These are phyloP conservation scores for Larix kaempferi DNA, from an alignment of 75 land plant genomes.

Conservation along the genomic window DNA sequence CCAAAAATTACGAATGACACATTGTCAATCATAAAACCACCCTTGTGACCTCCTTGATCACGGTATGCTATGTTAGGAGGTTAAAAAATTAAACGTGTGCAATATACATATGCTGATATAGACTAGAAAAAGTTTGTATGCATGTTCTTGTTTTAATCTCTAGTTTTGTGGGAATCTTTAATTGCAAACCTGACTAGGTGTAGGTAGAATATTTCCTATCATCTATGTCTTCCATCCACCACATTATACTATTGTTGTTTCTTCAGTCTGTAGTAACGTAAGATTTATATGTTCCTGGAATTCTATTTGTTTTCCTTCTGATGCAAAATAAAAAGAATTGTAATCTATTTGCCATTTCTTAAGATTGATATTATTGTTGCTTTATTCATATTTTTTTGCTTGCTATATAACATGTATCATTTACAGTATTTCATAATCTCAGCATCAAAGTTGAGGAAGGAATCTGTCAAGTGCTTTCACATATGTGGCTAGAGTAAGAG, in stretches of 20 bases:
- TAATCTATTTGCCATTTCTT: not conserved
- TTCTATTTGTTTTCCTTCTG: not conserved
- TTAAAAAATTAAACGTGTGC: no score
- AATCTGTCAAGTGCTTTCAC: slow-evolving; percentile 81
- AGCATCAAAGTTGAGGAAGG: slow-evolving; percentile 78
- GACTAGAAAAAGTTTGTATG: no score
- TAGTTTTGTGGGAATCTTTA: no score
- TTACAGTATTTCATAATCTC: slow-evolving; percentile 54
- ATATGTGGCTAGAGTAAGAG: slow-evolving; percentile 76
- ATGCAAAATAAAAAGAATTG: not conserved
- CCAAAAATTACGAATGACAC: no score
- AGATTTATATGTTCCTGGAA: not conserved
- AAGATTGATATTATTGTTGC: not conserved
- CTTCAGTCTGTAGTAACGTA: not conserved
- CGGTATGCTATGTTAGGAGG: no score
- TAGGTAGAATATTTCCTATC: no score
- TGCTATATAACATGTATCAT: not conserved
- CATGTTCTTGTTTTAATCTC: no score
- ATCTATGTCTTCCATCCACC: no score
- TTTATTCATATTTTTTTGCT: slow-evolving; percentile 4
- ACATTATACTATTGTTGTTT: not conserved
- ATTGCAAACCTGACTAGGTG: no score
- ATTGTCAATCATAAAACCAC: no score
- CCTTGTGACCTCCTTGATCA: no score
- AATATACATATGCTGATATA: no score